Evolutionary conservation across 495 filamentous ascomycete species (phyloP).

Genomic region (Annulohypoxylon moriforme): DNA sequence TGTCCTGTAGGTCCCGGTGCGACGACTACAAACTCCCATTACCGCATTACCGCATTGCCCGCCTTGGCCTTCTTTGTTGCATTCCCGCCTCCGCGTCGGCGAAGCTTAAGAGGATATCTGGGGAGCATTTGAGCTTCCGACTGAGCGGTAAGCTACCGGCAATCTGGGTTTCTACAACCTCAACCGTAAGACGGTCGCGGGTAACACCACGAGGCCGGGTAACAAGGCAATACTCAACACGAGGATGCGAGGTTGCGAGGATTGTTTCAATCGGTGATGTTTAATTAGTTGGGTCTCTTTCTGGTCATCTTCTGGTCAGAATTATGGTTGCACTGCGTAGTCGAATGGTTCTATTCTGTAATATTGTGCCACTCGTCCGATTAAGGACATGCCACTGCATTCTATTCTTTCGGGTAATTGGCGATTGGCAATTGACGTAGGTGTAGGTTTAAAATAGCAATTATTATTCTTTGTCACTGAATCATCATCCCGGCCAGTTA

Average conservation of each 20-base stretch:
- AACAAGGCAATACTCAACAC: slow-evolving; percentile 16
- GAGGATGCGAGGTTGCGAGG: slow-evolving; percentile 8
- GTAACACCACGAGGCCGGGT: slow-evolving; percentile 25
- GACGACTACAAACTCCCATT: not conserved
- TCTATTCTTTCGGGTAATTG: slow-evolving; percentile 30
- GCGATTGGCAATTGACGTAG: slow-evolving; percentile 12
- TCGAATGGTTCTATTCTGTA: slow-evolving; percentile 23
- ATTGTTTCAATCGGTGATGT: slow-evolving; percentile 26
- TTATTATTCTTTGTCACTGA: slow-evolving; percentile 13
- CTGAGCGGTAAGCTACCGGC: slow-evolving; percentile 28
- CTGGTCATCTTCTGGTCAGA: slow-evolving; percentile 24
- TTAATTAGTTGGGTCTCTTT: slow-evolving; percentile 19
- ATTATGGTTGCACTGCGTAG: slow-evolving; percentile 29
- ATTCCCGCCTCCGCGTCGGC: slow-evolving; percentile 1
- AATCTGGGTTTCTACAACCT: slow-evolving; percentile 9
- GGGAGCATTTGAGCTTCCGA: slow-evolving; percentile 11
- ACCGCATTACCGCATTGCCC: slow-evolving; percentile 1
- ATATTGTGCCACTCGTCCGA: slow-evolving; percentile 29
- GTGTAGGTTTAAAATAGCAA: slow-evolving; percentile 21
- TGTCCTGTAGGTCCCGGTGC: slow-evolving; percentile 2
- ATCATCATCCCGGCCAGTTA: slow-evolving; percentile 20
- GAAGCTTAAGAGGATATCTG: not conserved
- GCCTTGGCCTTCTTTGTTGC: slow-evolving; percentile 4
- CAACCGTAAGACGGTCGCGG: slow-evolving; percentile 18
- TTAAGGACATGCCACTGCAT: slow-evolving; percentile 32